Conservation (phyloP, 441 rosid genomes). For the Adansonia rubrostipa region DNA sequence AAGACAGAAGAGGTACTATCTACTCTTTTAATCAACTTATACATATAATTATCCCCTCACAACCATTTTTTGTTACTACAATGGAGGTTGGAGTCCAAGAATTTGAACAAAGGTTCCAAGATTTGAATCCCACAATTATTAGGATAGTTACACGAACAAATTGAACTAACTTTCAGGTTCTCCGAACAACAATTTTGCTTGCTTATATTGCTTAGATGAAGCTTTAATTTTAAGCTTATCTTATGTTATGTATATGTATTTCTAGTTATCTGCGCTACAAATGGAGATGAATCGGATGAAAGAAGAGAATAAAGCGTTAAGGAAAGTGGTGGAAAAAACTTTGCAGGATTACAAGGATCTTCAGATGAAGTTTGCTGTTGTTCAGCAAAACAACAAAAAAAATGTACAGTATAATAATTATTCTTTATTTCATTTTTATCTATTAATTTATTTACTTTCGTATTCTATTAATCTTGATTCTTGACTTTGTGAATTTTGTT, state of each 20-base stretch:
- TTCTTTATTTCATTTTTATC: background rate
- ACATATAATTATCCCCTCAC: too few species aligned
- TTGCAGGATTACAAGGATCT: slow-evolving; percentile 73
- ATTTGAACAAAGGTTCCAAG: too few species aligned
- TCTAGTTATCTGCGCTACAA: slow-evolving; percentile 60
- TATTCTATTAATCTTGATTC: background rate
- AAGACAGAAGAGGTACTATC: slow-evolving; percentile 51
- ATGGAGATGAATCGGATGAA: slow-evolving; percentile 72
- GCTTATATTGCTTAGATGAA: background rate
- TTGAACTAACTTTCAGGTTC: too few species aligned
- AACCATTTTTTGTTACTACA: background rate
- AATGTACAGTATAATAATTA: slow-evolving; percentile 38
- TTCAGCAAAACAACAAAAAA: slow-evolving; percentile 48
- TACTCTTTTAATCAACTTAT: background rate
- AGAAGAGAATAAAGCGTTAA: slow-evolving; percentile 73
- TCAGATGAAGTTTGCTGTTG: slow-evolving; percentile 55
- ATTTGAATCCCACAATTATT: too few species aligned
- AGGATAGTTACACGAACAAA: too few species aligned
- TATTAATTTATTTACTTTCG: background rate
- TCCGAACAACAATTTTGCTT: background rate
- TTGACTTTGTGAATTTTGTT: slow-evolving; percentile 13
- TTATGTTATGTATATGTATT: background rate
- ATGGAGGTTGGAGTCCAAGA: too few species aligned
- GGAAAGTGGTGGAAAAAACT: slow-evolving; percentile 68
- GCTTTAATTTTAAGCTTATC: background rate